phyloP scores from a whole-genome alignment of 805 yeast species.

The Kuraishia molischiana region DNA sequence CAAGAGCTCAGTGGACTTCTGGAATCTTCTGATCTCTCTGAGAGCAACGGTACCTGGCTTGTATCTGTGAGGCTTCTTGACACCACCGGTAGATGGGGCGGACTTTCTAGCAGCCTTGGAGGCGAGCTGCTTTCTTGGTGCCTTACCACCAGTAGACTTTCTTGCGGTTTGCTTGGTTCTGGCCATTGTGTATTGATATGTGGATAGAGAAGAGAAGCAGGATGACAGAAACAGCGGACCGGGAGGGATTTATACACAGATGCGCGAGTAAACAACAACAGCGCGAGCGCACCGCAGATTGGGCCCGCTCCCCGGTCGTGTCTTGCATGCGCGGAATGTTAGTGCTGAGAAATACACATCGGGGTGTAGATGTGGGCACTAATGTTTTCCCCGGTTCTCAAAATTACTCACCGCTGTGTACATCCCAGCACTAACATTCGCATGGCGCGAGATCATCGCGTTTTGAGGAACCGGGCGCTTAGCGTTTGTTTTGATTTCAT shows the following conservation, averaged over 20 bases:
- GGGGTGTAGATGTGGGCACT: slow-evolving; percentile 4
- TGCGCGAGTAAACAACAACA: not conserved
- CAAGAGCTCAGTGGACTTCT: slow-evolving; percentile 88
- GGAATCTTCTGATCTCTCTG: slow-evolving; percentile 96
- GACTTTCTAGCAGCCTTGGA: slow-evolving; percentile 91
- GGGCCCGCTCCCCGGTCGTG: not conserved
- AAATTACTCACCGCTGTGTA: slow-evolving; percentile 4
- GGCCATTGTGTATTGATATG: slow-evolving; percentile 46
- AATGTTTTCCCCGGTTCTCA: not conserved
- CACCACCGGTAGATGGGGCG: slow-evolving; percentile 90
- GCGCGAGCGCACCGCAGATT: not conserved
- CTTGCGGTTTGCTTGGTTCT: slow-evolving; percentile 93
- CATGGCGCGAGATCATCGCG: too few relatives aligned
- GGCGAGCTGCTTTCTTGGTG: slow-evolving; percentile 90
- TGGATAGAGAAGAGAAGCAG: slow-evolving; percentile 1
- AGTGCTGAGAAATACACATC: not conserved
- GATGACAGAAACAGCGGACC: not conserved
- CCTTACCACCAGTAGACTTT: slow-evolving; percentile 94
- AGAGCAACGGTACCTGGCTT: slow-evolving; percentile 96
- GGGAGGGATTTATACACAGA: not conserved
- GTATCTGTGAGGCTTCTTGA: slow-evolving; percentile 91
- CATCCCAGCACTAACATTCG: slow-evolving; percentile 4
- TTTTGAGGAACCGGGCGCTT: too few relatives aligned
- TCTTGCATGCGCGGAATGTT: not conserved
- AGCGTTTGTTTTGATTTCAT: too few relatives aligned